phyloP scores from a whole-genome alignment of 768 basidiomycete genomes.

The Mycena rosella region DNA sequence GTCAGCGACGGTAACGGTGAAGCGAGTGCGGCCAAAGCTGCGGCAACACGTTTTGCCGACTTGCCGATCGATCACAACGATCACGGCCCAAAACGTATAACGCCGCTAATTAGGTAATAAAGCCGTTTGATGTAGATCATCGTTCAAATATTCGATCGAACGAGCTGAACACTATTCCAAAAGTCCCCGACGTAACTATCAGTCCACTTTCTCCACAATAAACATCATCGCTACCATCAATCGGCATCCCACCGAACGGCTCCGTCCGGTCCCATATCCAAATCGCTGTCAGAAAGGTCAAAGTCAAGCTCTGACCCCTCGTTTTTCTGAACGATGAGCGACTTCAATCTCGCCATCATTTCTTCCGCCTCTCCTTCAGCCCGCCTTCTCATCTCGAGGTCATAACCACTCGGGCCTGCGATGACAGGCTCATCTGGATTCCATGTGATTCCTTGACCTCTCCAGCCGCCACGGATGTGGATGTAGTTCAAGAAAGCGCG shows the following conservation, averaged over 20 bases:
- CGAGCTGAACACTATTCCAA: too few species aligned
- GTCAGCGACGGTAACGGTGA: too few species aligned
- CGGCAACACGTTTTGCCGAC: too few species aligned
- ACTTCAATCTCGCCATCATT: constrained; percentile 36
- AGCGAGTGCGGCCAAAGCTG: too few species aligned
- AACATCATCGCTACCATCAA: constrained; percentile 32
- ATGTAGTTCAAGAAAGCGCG: constrained; percentile 70
- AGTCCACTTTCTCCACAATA: too few species aligned
- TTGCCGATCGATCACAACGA: too few species aligned
- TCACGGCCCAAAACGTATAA: too few species aligned
- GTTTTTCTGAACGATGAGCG: constrained; percentile 34
- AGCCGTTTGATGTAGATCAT: too few species aligned
- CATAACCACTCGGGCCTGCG: constrained; percentile 22
- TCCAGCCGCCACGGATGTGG: constrained; percentile 67
- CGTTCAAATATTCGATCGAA: too few species aligned
- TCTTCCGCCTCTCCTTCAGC: constrained; percentile 40
- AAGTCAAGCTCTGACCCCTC: constrained; percentile 38
- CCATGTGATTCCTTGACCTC: constrained; percentile 64
- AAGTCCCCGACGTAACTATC: too few species aligned
- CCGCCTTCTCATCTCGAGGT: constrained; percentile 24
- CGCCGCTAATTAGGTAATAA: too few species aligned
- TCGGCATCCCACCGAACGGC: constrained; percentile 36
- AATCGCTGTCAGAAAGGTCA: constrained; percentile 36
- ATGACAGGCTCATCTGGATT: constrained; percentile 54
- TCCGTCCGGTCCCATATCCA: constrained; percentile 27